A percentile compares a stretch with the other conserved stretches of the same genome.
phyloP scores from a whole-genome alignment of 2,329 filamentous ascomycete genomes.

The Monosporascus sp. region DNA sequence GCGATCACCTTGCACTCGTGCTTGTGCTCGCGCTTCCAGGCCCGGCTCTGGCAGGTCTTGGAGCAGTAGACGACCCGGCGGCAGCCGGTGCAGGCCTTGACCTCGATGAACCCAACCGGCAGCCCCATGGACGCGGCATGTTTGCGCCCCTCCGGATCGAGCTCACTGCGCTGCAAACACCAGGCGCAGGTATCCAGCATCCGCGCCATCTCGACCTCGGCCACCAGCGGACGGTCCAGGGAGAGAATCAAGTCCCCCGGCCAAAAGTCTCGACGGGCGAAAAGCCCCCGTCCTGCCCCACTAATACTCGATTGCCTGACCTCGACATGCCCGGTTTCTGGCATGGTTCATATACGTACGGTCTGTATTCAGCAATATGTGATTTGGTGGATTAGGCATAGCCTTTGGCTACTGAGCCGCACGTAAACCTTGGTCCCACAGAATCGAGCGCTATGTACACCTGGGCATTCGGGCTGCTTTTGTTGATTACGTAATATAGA shows the following conservation, averaged over 20 bases:
- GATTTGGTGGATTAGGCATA: too few relatives aligned
- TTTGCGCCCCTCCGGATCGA: constrained; percentile 11
- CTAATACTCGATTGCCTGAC: constrained; percentile 14
- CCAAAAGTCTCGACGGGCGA: constrained; percentile 17
- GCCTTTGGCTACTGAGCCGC: too few relatives aligned
- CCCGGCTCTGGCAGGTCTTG: constrained; percentile 21
- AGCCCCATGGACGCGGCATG: constrained; percentile 20
- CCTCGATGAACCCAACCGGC: constrained; percentile 15
- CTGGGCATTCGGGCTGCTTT: too few relatives aligned
- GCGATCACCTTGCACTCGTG: constrained; percentile 22
- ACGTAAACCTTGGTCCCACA: too few relatives aligned
- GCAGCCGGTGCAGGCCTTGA: constrained; percentile 21
- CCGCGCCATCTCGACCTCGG: constrained; percentile 17
- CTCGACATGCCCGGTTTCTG: constrained; percentile 12
- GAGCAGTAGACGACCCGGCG: constrained; percentile 21
- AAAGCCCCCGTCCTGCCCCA: constrained; percentile 21
- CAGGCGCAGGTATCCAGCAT: constrained; percentile 23
- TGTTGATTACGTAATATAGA: too few relatives aligned
- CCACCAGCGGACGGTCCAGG: constrained; percentile 19
- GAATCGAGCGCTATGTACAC: too few relatives aligned
- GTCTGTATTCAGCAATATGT: too few relatives aligned
- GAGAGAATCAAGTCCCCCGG: constrained; percentile 18
- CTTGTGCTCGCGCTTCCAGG: constrained; percentile 26
- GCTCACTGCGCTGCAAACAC: constrained; percentile 21
- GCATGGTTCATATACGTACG: constrained; percentile 1